phyloP scores from a whole-genome alignment of 192 early-diverging fungal species.

The Coemansia javaensis region DNA sequence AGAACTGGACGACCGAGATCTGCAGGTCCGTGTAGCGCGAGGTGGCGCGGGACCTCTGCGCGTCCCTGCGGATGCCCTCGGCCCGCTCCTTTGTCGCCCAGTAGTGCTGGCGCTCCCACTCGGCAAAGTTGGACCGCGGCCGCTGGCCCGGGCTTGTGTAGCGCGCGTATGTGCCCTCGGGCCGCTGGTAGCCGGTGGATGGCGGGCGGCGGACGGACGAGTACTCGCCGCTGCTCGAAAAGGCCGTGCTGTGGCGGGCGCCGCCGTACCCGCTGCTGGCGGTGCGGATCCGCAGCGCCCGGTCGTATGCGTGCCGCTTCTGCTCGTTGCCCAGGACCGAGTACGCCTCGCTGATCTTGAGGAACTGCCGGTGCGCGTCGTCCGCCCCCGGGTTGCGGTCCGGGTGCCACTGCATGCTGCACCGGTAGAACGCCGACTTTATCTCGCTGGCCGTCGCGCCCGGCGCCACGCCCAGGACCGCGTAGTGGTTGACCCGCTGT shows the following conservation, averaged over 20 bases:
- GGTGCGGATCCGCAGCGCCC: conserved; percentile 34
- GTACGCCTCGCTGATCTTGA: conserved; percentile 85
- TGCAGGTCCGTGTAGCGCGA: conserved; percentile 25
- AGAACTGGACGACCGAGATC: conserved; percentile 28
- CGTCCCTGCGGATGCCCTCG: conserved; percentile 17
- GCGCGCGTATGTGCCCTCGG: conserved; percentile 21
- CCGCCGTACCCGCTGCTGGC: conserved; percentile 3
- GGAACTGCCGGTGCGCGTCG: conserved; percentile 64
- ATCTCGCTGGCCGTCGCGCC: conserved; percentile 28
- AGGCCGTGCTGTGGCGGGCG: conserved; percentile 22
- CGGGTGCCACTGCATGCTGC: conserved; percentile 74
- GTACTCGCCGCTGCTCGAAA: conserved; percentile 44
- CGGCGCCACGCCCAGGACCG: conserved; percentile 22
- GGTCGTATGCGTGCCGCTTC: conserved; percentile 75
- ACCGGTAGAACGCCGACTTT: conserved; percentile 40
- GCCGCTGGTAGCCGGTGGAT: conserved; percentile 19
- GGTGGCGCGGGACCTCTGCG: conserved; percentile 2
- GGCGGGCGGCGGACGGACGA: conserved; percentile 22
- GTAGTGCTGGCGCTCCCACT: conserved; percentile 50
- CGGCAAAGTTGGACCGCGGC: conserved; percentile 39
- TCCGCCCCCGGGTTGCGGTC: conserved; percentile 69
- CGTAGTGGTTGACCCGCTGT: conserved; percentile 35
- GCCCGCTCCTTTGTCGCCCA: conserved; percentile 27
- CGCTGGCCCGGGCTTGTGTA: not conserved
- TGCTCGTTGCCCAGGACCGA: conserved; percentile 66